Evolutionary conservation across 2,329 filamentous ascomycete species (phyloP).

Genomic region (Didymella segeticola): DNA sequence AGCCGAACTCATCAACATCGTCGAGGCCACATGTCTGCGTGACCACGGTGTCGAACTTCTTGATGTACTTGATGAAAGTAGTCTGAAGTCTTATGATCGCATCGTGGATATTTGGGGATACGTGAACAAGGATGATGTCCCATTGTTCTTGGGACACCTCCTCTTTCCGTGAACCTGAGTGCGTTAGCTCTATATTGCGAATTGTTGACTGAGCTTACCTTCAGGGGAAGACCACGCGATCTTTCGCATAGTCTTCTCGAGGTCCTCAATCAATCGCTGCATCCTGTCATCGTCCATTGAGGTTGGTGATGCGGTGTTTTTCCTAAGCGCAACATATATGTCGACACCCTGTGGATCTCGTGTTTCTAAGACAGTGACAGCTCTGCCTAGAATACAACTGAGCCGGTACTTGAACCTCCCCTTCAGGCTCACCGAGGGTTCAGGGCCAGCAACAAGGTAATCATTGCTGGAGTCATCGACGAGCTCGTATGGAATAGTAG

Average conservation of each 20-base stretch:
- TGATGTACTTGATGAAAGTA: not conserved
- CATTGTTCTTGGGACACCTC: not conserved
- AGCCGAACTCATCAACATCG: not conserved
- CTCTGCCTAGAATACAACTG: not conserved
- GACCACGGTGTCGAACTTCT: slow-evolving; percentile 1
- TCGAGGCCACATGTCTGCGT: slow-evolving; percentile 11
- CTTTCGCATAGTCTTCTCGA: not conserved
- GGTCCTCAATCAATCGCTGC: not conserved
- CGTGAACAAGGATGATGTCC: not conserved
- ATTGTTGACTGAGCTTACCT: not conserved
- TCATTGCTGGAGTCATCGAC: not conserved
- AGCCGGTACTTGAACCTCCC: not conserved
- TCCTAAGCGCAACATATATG: not conserved
- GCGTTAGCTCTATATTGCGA: slow-evolving; percentile 4
- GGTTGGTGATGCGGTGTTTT: not conserved
- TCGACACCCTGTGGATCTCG: not conserved
- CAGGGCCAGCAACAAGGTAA: not conserved
- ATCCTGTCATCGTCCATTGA: not conserved
- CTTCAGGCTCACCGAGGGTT: not conserved
- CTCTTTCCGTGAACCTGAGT: not conserved
- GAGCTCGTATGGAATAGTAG: not conserved
- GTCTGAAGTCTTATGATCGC: not conserved
- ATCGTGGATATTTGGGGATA: not conserved
- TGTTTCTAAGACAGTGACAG: not conserved
- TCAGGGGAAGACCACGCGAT: not conserved